These are phyloP conservation scores for Tolypocladium tropicale DNA, from an alignment of 2,329 filamentous ascomycete species.

Conservation along the genomic window DNA sequence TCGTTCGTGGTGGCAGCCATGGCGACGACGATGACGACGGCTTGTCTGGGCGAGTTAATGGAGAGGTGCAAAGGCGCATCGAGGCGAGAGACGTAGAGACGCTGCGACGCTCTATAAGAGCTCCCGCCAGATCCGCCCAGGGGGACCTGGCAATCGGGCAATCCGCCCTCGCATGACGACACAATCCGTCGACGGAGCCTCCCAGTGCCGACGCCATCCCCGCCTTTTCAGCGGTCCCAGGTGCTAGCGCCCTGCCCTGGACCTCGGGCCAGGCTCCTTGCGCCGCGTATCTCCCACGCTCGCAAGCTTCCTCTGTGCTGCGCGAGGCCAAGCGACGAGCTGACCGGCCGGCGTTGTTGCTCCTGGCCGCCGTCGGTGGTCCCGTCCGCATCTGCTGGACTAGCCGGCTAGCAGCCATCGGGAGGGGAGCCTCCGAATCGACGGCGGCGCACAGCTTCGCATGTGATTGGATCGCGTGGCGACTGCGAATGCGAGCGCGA, in stretches of 20 bases:
- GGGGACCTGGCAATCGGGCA: background rate
- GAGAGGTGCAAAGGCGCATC: too few relatives aligned
- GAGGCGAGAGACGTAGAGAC: too few relatives aligned
- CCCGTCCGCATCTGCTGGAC: background rate
- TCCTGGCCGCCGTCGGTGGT: background rate
- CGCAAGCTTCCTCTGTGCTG: background rate
- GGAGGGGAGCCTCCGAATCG: background rate
- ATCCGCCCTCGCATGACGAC: background rate
- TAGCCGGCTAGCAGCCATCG: background rate
- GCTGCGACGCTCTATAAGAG: background rate
- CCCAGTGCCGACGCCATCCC: background rate
- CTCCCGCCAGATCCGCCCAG: background rate
- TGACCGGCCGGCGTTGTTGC: background rate
- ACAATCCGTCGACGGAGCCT: background rate
- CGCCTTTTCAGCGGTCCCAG: background rate
- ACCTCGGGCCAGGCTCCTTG: background rate
- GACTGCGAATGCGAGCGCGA: background rate
- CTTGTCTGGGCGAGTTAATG: too few relatives aligned
- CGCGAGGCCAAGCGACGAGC: background rate
- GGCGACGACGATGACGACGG: background rate
- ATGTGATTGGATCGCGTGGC: background rate
- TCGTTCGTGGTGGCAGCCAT: slow-evolving; percentile 13
- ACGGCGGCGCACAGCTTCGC: background rate
- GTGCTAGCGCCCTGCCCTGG: background rate
- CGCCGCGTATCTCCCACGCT: too few relatives aligned